Conservation (phyloP, 2,329 filamentous ascomycete genomes). For the Pestalotiopsis sp. region DNA sequence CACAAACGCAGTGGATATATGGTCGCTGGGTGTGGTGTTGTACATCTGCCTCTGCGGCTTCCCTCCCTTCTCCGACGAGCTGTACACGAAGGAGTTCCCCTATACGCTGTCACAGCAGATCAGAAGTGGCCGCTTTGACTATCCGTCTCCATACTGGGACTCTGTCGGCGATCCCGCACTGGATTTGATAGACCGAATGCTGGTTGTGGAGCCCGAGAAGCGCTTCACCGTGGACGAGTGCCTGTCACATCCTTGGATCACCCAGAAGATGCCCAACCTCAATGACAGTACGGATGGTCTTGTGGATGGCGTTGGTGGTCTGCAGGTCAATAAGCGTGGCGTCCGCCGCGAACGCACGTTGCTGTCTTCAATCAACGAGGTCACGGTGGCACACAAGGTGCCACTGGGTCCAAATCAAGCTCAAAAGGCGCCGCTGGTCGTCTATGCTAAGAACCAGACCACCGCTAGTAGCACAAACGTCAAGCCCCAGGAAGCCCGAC, state of each 20-base stretch:
- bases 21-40: conserved; percentile 91
- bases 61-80: conserved; percentile 93
- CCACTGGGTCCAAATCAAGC: conserved; percentile 59
- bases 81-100: conserved; percentile 79
- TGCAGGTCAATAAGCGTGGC: conserved; percentile 85
- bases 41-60: conserved; percentile 97
- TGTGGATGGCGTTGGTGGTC: conserved; percentile 78
- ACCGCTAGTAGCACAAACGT: conserved; percentile 45
- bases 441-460: conserved; percentile 72
- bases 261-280: conserved; percentile 58
- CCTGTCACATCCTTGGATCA: conserved; percentile 88
- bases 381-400: conserved; percentile 56
- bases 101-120: conserved; percentile 89
- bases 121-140: conserved; percentile 85
- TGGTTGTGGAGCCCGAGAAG: conserved; percentile 82
- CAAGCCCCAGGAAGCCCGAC: conserved; percentile 61
- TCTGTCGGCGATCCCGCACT: conserved; percentile 83
- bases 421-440: conserved; percentile 66
- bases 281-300: conserved; percentile 91
- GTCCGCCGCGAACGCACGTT: conserved; percentile 82
- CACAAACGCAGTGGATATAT: conserved; percentile 91
- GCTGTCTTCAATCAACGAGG: conserved; percentile 78
- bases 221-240: conserved; percentile 91
- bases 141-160: conserved; percentile 96
- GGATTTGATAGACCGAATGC: conserved; percentile 93